These are phyloP conservation scores for Rhizopogon hawkerae DNA, from an alignment of 1,284 basidiomycete genomes.

Conservation along the genomic window DNA sequence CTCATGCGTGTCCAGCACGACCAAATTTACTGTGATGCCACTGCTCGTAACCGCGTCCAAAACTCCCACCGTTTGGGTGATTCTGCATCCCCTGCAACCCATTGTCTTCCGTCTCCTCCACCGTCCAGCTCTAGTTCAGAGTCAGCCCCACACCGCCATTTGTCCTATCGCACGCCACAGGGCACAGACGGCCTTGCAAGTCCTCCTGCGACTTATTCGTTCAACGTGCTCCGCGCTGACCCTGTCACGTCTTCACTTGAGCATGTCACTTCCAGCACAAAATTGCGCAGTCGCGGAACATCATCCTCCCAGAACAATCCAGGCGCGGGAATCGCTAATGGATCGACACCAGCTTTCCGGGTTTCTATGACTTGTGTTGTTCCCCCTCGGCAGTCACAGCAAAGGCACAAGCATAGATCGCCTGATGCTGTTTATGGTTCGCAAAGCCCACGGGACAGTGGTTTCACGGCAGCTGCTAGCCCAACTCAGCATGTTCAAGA, in stretches of 20 bases:
- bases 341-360: conserved; percentile 29
- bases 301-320: conserved; percentile 5
- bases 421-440: neutral
- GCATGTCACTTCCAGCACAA: conserved; percentile 36
- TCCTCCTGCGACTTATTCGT: conserved; percentile 23
- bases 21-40: neutral
- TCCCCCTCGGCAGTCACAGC: conserved; percentile 3
- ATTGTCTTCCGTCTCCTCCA: conserved; percentile 19
- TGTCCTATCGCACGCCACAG: conserved; percentile 3
- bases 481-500: conserved; percentile 2
- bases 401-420: conserved; percentile 1
- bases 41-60: neutral
- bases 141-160: conserved; percentile 13
- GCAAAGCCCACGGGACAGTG: neutral
- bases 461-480: neutral
- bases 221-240: conserved; percentile 36
- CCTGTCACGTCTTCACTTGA: conserved; percentile 35
- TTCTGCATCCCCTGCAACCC: conserved; percentile 8
- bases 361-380: conserved; percentile 21
- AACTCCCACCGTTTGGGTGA: neutral
- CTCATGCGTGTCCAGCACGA: conserved; percentile 6
- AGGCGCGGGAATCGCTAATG: conserved; percentile 23
- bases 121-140: conserved; percentile 25
- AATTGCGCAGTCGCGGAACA: conserved; percentile 25
- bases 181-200: conserved; percentile 10